phyloP scores from a whole-genome alignment of 495 filamentous ascomycete species.

The Podospora bellae-mahoneyi region DNA sequence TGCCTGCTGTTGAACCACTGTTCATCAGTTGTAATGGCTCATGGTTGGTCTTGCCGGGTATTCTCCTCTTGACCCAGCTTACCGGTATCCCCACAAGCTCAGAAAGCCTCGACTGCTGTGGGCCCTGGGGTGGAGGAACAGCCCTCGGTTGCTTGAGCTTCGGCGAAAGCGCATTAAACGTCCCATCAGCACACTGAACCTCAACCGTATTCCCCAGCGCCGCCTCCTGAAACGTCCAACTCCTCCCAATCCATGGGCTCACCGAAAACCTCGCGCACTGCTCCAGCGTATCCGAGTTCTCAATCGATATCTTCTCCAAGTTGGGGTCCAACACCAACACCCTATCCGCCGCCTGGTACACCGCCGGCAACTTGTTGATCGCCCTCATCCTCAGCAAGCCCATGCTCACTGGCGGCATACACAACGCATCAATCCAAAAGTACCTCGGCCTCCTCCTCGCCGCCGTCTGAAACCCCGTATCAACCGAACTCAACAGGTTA shows the following conservation, averaged over 20 bases:
- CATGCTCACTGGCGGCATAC: conserved; percentile 19
- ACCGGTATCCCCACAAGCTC: conserved; percentile 13
- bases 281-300: conserved; percentile 21
- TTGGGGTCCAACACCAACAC: conserved; percentile 24
- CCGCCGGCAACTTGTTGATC: conserved; percentile 25
- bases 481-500: conserved; percentile 19
- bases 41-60: neutral
- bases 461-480: conserved; percentile 21
- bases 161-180: conserved; percentile 19
- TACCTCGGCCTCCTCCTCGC: conserved; percentile 13
- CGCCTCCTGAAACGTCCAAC: conserved; percentile 26
- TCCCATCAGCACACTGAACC: conserved; percentile 27
- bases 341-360: conserved; percentile 24
- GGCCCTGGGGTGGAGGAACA: neutral
- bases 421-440: conserved; percentile 29
- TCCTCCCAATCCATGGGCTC: conserved; percentile 24
- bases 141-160: conserved; percentile 8
- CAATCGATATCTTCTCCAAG: conserved; percentile 18
- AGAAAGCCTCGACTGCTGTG: neutral
- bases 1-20: conserved; percentile 1
- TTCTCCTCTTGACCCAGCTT: conserved; percentile 1
- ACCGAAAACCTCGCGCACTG: conserved; percentile 21
- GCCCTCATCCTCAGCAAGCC: conserved; percentile 17
- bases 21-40: conserved; percentile 6
- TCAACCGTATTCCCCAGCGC: conserved; percentile 20